Conservation (phyloP, 768 basidiomycete genomes). For the Pilatotrama ljubarskyi region DNA sequence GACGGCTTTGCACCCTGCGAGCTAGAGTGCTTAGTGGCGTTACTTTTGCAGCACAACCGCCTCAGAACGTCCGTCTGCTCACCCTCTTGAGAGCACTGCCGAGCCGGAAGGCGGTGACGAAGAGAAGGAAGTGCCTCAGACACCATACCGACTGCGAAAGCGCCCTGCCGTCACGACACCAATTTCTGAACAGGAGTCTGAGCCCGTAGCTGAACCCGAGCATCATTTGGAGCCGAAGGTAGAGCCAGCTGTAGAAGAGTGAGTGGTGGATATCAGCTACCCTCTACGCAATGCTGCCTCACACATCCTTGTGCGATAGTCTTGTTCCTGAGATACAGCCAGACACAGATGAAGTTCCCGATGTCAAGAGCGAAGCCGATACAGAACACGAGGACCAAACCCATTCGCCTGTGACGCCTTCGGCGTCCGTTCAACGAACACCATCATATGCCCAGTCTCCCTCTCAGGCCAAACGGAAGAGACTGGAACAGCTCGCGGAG, state of each 20-base stretch:
- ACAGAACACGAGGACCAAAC: background rate
- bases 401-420: constrained; percentile 3
- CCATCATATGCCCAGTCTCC: constrained; percentile 35
- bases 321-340: background rate
- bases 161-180: background rate
- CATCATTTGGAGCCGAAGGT: too few species aligned
- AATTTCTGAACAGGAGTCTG: background rate
- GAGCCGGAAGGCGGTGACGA: constrained; percentile 2
- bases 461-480: constrained; percentile 35
- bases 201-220: background rate
- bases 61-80: background rate
- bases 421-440: constrained; percentile 7
- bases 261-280: too few species aligned
- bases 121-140: background rate
- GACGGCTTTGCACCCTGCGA: background rate
- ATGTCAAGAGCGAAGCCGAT: background rate
- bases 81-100: constrained; percentile 13
- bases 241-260: too few species aligned
- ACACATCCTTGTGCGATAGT: background rate
- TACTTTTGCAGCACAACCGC: constrained; percentile 2
- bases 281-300: too few species aligned
- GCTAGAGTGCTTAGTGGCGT: too few species aligned
- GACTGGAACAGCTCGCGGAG: constrained; percentile 35
- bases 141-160: background rate
- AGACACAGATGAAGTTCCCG: background rate